Percentiles rank a stretch among this genome's conserved stretches.
Conservation (phyloP, 495 filamentous ascomycete genomes). For the Glutinoglossum americanum region DNA sequence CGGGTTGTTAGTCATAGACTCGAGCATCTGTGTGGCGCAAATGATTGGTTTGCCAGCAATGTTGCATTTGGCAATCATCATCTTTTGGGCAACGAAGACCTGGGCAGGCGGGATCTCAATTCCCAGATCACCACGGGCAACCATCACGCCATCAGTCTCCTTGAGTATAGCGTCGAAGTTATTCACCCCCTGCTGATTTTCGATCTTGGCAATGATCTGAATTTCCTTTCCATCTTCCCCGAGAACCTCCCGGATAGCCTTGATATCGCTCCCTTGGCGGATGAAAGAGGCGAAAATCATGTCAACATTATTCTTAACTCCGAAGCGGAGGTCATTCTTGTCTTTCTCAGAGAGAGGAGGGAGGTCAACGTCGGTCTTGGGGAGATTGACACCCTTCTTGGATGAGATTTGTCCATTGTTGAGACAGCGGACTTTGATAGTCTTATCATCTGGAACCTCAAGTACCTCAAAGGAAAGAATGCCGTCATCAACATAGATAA, state of each 20-base stretch:
- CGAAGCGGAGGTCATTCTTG: slow-evolving; percentile 75
- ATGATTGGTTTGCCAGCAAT: slow-evolving; percentile 96
- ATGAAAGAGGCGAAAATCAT: slow-evolving; percentile 99
- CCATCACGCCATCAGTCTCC: slow-evolving; percentile 98
- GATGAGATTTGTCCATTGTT: slow-evolving; percentile 98
- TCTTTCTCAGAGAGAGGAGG: slow-evolving; percentile 98
- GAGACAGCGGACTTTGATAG: slow-evolving; percentile 55
- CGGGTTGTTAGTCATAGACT: slow-evolving; percentile 99
- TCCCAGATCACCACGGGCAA: slow-evolving; percentile 93
- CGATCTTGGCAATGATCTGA: slow-evolving; percentile 99
- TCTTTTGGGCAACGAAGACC: slow-evolving; percentile 98
- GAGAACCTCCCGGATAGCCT: slow-evolving; percentile 71
- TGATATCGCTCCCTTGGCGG: slow-evolving; percentile 77
- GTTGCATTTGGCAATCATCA: slow-evolving; percentile 99
- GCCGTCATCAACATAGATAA: slow-evolving; percentile 96
- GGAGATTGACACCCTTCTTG: slow-evolving; percentile 95
- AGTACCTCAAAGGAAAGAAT: slow-evolving; percentile 89
- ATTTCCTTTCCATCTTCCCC: slow-evolving; percentile 87
- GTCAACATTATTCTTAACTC: slow-evolving; percentile 93
- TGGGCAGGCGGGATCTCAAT: slow-evolving; percentile 97
- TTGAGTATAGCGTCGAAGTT: slow-evolving; percentile 96
- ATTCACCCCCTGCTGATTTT: slow-evolving; percentile 97
- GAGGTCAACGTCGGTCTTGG: slow-evolving; percentile 95
- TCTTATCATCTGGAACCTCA: slow-evolving; percentile 73
- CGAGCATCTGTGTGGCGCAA: slow-evolving; percentile 81